phyloP scores from a whole-genome alignment of 805 yeast genomes.

The Nematodospora valgi region DNA sequence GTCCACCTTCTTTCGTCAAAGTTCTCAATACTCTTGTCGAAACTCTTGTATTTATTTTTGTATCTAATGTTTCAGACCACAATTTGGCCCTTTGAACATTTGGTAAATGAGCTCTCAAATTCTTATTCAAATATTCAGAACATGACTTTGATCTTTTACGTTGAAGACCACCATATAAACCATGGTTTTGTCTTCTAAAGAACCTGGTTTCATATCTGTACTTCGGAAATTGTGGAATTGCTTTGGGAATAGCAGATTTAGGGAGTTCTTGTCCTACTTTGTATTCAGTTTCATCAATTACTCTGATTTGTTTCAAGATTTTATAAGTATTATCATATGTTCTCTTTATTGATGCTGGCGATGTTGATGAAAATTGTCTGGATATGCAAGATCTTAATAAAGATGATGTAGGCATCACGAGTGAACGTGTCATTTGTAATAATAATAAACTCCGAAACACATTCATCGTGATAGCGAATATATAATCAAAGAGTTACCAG shows the following conservation, averaged over 20 bases:
- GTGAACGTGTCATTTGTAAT: conserved; percentile 3
- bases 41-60: conserved; percentile 54
- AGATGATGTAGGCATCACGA: neutral
- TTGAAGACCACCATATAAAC: conserved; percentile 87
- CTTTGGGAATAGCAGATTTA: conserved; percentile 21
- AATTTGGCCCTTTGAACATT: conserved; percentile 72
- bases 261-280: conserved; percentile 36
- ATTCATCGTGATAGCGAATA: too few relatives aligned
- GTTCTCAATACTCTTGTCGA: conserved; percentile 83
- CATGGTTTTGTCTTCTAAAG: conserved; percentile 82
- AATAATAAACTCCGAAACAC: too few relatives aligned
- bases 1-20: conserved; percentile 90
- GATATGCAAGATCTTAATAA: neutral
- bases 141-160: conserved; percentile 73
- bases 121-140: conserved; percentile 73
- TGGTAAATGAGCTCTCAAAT: conserved; percentile 73
- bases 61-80: conserved; percentile 79
- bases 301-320: conserved; percentile 37
- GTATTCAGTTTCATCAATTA: conserved; percentile 32
- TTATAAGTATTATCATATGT: conserved; percentile 35
- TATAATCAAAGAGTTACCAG: too few relatives aligned
- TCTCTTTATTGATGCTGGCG: conserved; percentile 5
- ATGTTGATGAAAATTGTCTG: conserved; percentile 8
- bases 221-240: conserved; percentile 21
- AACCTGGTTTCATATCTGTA: conserved; percentile 61